Evolutionary conservation across 1,284 basidiomycete genomes (phyloP).

Genomic region (Ceratobasidium sp.): DNA sequence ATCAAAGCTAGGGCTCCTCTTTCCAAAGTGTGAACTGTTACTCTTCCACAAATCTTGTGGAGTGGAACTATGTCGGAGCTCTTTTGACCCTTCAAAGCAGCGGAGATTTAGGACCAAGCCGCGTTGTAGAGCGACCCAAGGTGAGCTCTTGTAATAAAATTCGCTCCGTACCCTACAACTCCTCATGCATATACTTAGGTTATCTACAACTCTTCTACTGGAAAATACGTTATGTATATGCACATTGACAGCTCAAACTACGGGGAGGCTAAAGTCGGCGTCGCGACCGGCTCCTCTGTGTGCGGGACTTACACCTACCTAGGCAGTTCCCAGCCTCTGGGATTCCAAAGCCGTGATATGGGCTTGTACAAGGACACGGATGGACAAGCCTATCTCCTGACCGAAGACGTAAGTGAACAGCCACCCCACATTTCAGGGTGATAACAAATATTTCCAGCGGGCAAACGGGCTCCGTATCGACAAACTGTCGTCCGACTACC

Average conservation of each 20-base stretch:
- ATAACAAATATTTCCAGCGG: conserved; percentile 33
- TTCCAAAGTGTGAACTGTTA: conserved; percentile 48
- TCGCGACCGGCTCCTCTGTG: conserved; percentile 46
- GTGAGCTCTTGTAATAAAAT: neutral
- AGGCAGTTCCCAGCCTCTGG: conserved; percentile 46
- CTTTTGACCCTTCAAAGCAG: conserved; percentile 45
- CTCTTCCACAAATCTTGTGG: conserved; percentile 46
- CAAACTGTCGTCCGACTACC: conserved; percentile 46
- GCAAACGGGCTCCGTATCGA: conserved; percentile 47
- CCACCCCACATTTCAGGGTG: neutral
- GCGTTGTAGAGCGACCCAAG: too few species aligned
- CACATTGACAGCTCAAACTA: conserved; percentile 48
- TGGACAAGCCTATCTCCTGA: conserved; percentile 47
- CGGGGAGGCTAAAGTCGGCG: conserved; percentile 48
- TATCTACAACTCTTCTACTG: conserved; percentile 42
- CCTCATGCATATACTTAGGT: conserved; percentile 27
- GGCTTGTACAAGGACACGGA: conserved; percentile 48
- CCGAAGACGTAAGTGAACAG: conserved; percentile 45
- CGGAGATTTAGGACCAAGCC: conserved; percentile 46
- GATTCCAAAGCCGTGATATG: conserved; percentile 48
- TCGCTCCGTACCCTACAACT: neutral
- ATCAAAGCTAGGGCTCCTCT: conserved; percentile 26
- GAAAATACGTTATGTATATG: conserved; percentile 48
- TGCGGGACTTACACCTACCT: conserved; percentile 46
- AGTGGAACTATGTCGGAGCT: conserved; percentile 47